Evolutionary conservation across 495 filamentous ascomycete species (phyloP).

Genomic region (Penicillium waksmanii): DNA sequence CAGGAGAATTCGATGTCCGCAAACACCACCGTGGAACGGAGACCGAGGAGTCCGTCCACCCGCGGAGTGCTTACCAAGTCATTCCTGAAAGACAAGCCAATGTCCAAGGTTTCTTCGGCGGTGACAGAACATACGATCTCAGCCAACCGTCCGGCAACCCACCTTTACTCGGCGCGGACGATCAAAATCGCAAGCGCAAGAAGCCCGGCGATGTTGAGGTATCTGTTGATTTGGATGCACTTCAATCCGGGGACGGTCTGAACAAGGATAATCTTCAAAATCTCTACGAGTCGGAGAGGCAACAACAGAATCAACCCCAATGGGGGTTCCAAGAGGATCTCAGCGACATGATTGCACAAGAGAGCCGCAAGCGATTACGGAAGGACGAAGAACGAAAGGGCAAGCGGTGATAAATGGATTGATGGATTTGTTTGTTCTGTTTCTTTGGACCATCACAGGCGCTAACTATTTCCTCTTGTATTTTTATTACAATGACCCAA

Average conservation of each 20-base stretch:
- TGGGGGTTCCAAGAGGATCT: conserved; percentile 92
- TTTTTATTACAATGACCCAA: conserved; percentile 2
- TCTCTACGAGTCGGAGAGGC: conserved; percentile 75
- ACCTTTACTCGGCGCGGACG: conserved; percentile 79
- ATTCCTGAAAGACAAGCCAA: conserved; percentile 83
- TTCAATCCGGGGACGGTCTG: conserved; percentile 72
- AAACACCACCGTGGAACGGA: conserved; percentile 86
- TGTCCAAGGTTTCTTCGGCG: conserved; percentile 92
- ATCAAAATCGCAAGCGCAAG: conserved; percentile 82
- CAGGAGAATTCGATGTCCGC: conserved; percentile 88
- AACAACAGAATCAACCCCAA: conserved; percentile 68
- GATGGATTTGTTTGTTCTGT: neutral
- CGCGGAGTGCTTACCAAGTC: conserved; percentile 82
- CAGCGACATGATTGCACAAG: conserved; percentile 94
- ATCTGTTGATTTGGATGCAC: conserved; percentile 78
- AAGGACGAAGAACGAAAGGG: conserved; percentile 76
- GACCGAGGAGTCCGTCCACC: conserved; percentile 78
- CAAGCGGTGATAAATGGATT: conserved; percentile 40
- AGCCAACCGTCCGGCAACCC: conserved; percentile 54
- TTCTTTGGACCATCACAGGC: neutral
- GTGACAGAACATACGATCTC: conserved; percentile 90
- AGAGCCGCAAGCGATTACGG: conserved; percentile 86
- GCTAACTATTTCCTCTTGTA: conserved; percentile 5
- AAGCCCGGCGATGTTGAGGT: conserved; percentile 96
- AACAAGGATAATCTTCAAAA: conserved; percentile 67